These are phyloP conservation scores for Trichoderma aggressivum DNA, from an alignment of 2,329 filamentous ascomycete species.

Conservation along the genomic window DNA sequence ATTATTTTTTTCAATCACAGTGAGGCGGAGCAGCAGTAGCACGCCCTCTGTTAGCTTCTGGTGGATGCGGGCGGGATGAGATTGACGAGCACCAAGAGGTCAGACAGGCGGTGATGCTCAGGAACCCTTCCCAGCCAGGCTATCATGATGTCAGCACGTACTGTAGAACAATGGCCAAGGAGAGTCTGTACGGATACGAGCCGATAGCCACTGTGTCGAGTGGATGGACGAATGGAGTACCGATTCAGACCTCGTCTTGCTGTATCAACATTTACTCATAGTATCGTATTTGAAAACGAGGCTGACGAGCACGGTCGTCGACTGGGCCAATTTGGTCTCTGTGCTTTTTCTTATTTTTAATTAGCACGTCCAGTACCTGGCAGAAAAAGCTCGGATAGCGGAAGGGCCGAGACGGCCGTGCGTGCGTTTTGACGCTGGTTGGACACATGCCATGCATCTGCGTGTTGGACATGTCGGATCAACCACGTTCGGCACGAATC, in stretches of 20 bases:
- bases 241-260: not conserved
- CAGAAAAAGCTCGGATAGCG: not conserved
- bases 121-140: not conserved
- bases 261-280: not conserved
- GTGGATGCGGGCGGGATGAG: not conserved
- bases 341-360: not conserved
- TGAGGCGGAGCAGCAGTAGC: not conserved
- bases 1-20: not conserved
- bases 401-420: not conserved
- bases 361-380: not conserved
- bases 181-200: not conserved
- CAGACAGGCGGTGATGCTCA: slow-evolving; percentile 5
- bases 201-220: not conserved
- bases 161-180: not conserved
- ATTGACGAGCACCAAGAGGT: not conserved
- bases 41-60: not conserved
- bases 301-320: not conserved
- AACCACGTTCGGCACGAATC: not conserved
- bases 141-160: not conserved
- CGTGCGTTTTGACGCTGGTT: not conserved
- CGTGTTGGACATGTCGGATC: not conserved
- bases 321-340: not conserved
- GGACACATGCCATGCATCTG: not conserved
- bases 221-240: too few relatives aligned
- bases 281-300: not conserved